Conservation (phyloP, 2,329 filamentous ascomycete species). For the Neurospora sp. region DNA sequence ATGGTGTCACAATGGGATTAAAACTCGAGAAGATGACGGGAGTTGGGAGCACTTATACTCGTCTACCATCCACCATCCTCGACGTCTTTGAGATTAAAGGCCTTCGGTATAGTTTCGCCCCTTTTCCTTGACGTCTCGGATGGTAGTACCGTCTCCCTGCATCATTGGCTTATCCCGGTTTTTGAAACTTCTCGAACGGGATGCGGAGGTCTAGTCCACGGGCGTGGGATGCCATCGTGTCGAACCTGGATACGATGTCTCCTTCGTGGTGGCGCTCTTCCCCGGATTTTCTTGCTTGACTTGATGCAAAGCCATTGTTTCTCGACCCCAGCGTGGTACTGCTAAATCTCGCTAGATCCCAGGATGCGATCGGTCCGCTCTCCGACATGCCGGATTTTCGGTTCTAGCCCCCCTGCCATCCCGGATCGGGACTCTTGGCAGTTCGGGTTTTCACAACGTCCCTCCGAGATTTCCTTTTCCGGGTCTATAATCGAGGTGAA, state of each 20-base stretch:
- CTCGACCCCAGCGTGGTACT: not conserved
- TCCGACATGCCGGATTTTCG: not conserved
- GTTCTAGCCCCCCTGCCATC: not conserved
- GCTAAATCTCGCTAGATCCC: not conserved
- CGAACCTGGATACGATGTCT: not conserved
- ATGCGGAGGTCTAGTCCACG: not conserved
- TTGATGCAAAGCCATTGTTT: not conserved
- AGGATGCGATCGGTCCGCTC: not conserved
- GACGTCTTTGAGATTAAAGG: not conserved
- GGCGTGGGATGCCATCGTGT: not conserved
- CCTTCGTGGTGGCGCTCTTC: not conserved
- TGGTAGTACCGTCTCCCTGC: not conserved
- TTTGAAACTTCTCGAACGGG: not conserved
- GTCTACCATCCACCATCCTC: not conserved
- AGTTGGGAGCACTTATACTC: not conserved
- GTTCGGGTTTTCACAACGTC: not conserved
- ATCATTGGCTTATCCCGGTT: not conserved
- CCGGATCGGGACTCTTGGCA: not conserved
- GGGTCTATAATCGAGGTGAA: not conserved
- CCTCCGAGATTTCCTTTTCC: not conserved
- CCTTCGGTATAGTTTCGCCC: not conserved
- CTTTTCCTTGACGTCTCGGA: conserved; percentile 1
- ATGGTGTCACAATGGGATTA: not conserved
- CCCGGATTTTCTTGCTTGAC: conserved; percentile 2
- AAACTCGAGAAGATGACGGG: not conserved